These are phyloP conservation scores for Thraustochytrium striatum DNA, from an alignment of 352 stramenopile species.

Conservation along the genomic window DNA sequence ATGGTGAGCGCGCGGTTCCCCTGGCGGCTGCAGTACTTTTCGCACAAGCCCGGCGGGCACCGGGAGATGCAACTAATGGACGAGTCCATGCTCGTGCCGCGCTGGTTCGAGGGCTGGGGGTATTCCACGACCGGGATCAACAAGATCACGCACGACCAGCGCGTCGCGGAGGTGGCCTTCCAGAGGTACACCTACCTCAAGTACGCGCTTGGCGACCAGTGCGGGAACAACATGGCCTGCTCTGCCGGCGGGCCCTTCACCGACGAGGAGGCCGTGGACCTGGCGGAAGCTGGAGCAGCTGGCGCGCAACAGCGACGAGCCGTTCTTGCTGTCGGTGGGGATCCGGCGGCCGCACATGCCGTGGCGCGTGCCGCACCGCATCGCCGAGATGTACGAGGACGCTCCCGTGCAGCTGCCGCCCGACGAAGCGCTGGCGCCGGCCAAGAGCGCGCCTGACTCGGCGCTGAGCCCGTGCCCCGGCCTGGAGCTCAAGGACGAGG, in stretches of 20 bases:
- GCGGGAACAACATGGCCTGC: too few species aligned
- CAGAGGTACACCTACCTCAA: too few species aligned
- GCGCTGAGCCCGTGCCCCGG: slow-evolving; percentile 9
- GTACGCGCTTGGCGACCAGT: too few species aligned
- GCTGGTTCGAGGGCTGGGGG: slow-evolving; percentile 20
- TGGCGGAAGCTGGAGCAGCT: slow-evolving; percentile 11
- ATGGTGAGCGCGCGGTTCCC: background rate
- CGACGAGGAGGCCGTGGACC: slow-evolving; percentile 26
- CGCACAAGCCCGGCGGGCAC: background rate
- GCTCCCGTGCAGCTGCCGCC: background rate
- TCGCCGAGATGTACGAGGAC: too few species aligned
- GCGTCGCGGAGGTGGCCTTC: too few species aligned
- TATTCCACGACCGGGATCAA: background rate
- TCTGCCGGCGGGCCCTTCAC: too few species aligned
- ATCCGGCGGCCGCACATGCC: slow-evolving; percentile 30
- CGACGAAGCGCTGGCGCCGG: background rate
- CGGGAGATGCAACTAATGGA: background rate
- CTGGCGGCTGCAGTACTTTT: slow-evolving; percentile 23
- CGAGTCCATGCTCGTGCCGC: background rate
- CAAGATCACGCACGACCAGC: slow-evolving; percentile 33
- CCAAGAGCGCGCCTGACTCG: background rate
- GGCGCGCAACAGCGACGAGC: background rate
- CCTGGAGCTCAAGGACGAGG: background rate
- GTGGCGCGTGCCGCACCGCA: slow-evolving; percentile 29
- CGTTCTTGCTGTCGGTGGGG: slow-evolving; percentile 39